Evolutionary conservation across 2,329 filamentous ascomycete genomes (phyloP).

Genomic region (Calonectria honghensis): DNA sequence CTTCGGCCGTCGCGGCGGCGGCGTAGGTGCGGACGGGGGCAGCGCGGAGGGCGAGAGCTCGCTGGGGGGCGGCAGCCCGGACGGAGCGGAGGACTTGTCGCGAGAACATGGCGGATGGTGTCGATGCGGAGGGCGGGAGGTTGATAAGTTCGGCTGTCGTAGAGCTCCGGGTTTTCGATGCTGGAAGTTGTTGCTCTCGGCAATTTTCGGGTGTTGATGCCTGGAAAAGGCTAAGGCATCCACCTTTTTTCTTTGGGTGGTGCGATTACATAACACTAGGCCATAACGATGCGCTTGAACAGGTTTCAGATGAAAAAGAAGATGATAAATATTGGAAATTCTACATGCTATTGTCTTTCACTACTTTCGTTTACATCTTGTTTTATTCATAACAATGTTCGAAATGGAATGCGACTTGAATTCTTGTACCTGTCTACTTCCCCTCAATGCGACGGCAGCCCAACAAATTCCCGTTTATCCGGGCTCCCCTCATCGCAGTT

Average conservation of each 20-base stretch:
- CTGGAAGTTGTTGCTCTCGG: constrained; percentile 63
- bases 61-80: constrained; percentile 76
- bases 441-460: constrained; percentile 10
- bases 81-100: constrained; percentile 75
- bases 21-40: constrained; percentile 86
- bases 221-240: constrained; percentile 62
- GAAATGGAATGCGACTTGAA: constrained; percentile 12
- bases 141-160: constrained; percentile 52
- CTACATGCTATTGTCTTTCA: background rate
- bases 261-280: constrained; percentile 54
- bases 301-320: background rate
- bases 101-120: constrained; percentile 71
- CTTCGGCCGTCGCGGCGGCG: constrained; percentile 79
- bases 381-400: background rate
- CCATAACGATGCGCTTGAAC: background rate
- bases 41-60: constrained; percentile 64
- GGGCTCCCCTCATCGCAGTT: constrained; percentile 22
- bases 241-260: constrained; percentile 45
- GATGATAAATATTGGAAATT: background rate
- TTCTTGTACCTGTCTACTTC: constrained; percentile 15
- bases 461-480: constrained; percentile 23
- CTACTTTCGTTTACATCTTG: background rate
- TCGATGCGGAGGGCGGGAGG: constrained; percentile 41
- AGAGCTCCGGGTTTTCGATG: constrained; percentile 56
- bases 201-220: constrained; percentile 66